Conservation (phyloP, 805 yeast genomes). For the Candida corydali region DNA sequence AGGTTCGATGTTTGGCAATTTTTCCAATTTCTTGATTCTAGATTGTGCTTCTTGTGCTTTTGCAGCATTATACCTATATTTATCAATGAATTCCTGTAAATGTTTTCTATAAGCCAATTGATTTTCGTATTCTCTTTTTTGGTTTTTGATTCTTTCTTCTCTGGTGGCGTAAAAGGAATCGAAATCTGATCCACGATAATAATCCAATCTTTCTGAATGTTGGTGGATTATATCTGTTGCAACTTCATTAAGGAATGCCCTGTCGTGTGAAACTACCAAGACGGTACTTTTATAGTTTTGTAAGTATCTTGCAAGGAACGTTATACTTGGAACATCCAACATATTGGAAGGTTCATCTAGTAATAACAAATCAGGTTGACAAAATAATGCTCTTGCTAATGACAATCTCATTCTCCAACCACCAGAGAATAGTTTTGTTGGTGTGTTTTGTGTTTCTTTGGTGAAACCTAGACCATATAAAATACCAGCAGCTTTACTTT, state of each 20-base stretch:
- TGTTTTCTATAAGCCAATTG: conserved; percentile 96
- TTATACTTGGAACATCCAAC: conserved; percentile 99
- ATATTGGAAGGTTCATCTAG: conserved; percentile 99
- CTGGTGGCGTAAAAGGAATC: conserved; percentile 89
- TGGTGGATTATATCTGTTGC: conserved; percentile 98
- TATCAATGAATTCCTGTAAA: conserved; percentile 91
- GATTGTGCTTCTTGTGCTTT: conserved; percentile 97
- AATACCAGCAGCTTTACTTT: conserved; percentile 92
- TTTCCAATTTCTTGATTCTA: conserved; percentile 93
- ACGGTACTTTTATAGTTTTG: conserved; percentile 91
- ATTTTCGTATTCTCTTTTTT: conserved; percentile 90
- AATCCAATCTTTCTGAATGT: conserved; percentile 94
- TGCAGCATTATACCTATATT: conserved; percentile 95
- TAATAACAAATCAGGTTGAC: conserved; percentile 89
- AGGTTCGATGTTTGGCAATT: conserved; percentile 85
- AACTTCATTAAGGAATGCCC: conserved; percentile 94
- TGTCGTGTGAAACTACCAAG: conserved; percentile 94
- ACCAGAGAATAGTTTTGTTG: conserved; percentile 94
- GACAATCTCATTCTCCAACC: conserved; percentile 99
- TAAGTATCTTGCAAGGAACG: conserved; percentile 84
- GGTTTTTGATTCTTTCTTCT: conserved; percentile 93
- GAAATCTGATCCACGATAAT: conserved; percentile 90
- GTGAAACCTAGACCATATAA: conserved; percentile 92
- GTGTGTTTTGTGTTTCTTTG: conserved; percentile 71
- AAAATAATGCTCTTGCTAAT: conserved; percentile 95